Percentiles rank a stretch among this genome's conserved stretches.
Evolutionary conservation across 169 alveolate genomes (phyloP).

Genomic region (Plasmodium malariae): DNA sequence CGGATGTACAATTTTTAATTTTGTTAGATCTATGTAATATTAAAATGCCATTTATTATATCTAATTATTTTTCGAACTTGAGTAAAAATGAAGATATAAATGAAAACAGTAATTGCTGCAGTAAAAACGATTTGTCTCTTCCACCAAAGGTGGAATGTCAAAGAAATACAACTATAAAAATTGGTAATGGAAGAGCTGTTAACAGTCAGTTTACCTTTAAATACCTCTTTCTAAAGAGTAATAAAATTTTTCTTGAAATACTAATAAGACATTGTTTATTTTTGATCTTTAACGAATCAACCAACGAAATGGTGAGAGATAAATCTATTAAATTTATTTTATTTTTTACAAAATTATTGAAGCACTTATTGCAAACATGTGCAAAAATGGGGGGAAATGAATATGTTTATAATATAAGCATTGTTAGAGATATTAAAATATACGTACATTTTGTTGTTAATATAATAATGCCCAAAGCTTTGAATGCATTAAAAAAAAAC

Average conservation of each 20-base stretch:
- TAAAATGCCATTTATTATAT: conserved; percentile 11
- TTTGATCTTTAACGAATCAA: conserved; percentile 42
- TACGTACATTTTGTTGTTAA: conserved; percentile 50
- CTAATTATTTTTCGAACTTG: not conserved
- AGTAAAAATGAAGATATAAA: not conserved
- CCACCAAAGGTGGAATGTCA: not conserved
- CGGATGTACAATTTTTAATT: conserved; percentile 67
- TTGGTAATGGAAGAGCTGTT: not conserved
- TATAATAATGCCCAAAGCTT: conserved; percentile 70
- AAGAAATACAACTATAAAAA: not conserved
- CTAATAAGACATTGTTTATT: conserved; percentile 62
- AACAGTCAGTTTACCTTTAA: not conserved
- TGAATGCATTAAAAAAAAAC: conserved; percentile 66
- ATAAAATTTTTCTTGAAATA: conserved; percentile 36
- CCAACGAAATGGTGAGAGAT: conserved; percentile 67
- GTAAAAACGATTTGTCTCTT: not conserved
- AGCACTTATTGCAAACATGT: conserved; percentile 14
- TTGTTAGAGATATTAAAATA: conserved; percentile 41
- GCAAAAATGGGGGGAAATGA: not conserved
- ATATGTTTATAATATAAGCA: not conserved
- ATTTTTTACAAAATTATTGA: conserved; percentile 31
- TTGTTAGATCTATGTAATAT: conserved; percentile 35
- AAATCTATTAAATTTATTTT: conserved; percentile 52
- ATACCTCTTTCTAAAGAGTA: conserved; percentile 41
- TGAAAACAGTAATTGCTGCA: not conserved